A percentile compares a stretch with the other conserved stretches of the same genome.
Conservation (phyloP, 495 filamentous ascomycete genomes). For the Talaromyces trachyspermus region DNA sequence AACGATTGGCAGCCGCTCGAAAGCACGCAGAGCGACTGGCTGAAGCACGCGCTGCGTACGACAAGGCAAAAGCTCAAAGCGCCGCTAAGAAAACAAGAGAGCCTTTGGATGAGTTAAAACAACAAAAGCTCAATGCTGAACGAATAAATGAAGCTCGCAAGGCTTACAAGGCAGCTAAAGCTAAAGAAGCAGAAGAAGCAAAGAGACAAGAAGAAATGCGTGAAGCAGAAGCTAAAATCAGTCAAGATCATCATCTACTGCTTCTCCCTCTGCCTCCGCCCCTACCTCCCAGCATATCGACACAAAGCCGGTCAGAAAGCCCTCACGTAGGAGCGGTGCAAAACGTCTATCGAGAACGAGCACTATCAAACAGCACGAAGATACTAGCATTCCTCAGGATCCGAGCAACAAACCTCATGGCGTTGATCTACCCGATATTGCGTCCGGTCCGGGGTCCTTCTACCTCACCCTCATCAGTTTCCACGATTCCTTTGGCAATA, state of each 20-base stretch:
- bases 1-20: constrained; percentile 4
- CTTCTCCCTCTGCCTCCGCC: neutral
- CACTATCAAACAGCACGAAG: neutral
- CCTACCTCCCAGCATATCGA: neutral
- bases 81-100: neutral
- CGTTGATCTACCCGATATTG: no score
- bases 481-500: neutral
- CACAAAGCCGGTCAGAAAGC: neutral
- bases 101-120: neutral
- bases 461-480: constrained; percentile 5
- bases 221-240: neutral
- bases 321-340: neutral
- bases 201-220: neutral
- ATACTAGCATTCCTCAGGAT: no score
- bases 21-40: constrained; percentile 7
- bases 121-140: constrained; percentile 6
- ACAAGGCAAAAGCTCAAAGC: constrained; percentile 4
- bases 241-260: neutral
- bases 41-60: constrained; percentile 7
- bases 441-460: constrained; percentile 2
- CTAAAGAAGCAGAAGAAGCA: neutral
- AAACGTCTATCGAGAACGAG: neutral
- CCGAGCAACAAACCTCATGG: no score
- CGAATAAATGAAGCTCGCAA: constrained; percentile 6
- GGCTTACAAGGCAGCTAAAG: constrained; percentile 8